phyloP scores from a whole-genome alignment of 176 grass and related monocot species.

The Alopecurus myosuroides region DNA sequence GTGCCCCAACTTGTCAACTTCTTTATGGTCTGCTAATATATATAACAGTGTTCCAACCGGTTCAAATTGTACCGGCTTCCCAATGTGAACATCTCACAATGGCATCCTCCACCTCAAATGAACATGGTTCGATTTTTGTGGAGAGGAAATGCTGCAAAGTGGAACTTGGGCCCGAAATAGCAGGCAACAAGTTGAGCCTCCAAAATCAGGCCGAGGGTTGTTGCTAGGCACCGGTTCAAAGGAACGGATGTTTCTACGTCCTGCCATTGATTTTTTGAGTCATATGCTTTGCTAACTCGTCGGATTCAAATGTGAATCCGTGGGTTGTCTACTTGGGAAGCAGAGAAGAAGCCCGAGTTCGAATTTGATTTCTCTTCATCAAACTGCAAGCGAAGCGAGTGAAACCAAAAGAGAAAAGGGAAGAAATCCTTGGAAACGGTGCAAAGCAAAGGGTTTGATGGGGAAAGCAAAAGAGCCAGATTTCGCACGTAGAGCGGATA shows the following conservation, averaged over 20 bases:
- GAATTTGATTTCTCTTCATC: not conserved
- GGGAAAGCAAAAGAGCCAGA: constrained; percentile 18
- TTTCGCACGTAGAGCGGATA: not conserved
- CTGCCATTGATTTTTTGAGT: too few relatives aligned
- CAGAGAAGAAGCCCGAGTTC: not conserved
- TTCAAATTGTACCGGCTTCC: not conserved
- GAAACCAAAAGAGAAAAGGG: not conserved
- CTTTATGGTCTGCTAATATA: too few relatives aligned
- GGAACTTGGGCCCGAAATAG: not conserved
- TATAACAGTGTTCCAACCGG: too few relatives aligned
- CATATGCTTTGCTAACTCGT: not conserved
- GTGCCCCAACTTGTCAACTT: too few relatives aligned
- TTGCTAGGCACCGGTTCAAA: not conserved
- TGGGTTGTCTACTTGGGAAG: not conserved
- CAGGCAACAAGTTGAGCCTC: not conserved
- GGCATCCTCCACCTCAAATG: not conserved
- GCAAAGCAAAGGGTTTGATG: constrained; percentile 28
- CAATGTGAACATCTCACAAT: not conserved
- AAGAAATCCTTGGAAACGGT: constrained; percentile 24
- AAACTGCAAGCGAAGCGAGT: not conserved
- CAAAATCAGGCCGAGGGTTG: not conserved
- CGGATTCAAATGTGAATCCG: not conserved
- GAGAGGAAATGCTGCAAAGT: not conserved
- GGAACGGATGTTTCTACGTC: not conserved
- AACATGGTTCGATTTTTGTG: not conserved